These are phyloP conservation scores for Cocos nucifera DNA, from an alignment of 176 grass and related monocot genomes.

Conservation along the genomic window DNA sequence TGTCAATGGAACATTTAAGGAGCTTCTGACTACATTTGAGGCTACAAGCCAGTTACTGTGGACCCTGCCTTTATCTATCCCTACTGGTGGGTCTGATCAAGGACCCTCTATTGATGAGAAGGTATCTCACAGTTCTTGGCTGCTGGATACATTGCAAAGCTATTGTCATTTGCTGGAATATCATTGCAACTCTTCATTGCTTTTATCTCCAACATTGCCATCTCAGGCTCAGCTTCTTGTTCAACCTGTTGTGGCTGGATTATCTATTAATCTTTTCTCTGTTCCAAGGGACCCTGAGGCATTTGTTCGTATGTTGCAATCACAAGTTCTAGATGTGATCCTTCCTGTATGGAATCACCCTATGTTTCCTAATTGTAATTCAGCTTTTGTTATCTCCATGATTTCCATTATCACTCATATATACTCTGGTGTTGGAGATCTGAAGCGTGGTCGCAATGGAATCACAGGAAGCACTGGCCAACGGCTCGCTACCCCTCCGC, in stretches of 20 bases:
- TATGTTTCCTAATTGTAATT: conserved; percentile 49
- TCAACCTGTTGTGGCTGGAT: conserved; percentile 51
- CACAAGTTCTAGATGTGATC: conserved; percentile 66
- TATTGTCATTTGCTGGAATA: conserved; percentile 64
- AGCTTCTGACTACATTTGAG: conserved; percentile 74
- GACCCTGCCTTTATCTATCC: conserved; percentile 45
- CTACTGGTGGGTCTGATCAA: conserved; percentile 16
- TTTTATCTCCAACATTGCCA: conserved; percentile 42
- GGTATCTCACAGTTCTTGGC: conserved; percentile 50
- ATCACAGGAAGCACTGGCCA: conserved; percentile 22
- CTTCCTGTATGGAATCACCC: conserved; percentile 75
- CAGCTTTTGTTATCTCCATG: conserved; percentile 35
- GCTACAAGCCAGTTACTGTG: conserved; percentile 78
- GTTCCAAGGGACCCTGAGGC: conserved; percentile 58
- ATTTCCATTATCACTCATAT: conserved; percentile 53
- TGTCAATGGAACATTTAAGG: conserved; percentile 79
- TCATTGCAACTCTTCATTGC: conserved; percentile 52
- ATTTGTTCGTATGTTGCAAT: conserved; percentile 65
- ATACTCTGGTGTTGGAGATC: conserved; percentile 53
- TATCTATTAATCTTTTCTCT: conserved; percentile 78
- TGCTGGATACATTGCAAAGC: conserved; percentile 68
- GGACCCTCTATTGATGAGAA: conserved; percentile 27
- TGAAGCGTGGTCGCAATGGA: conserved; percentile 30
- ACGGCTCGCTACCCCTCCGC: conserved; percentile 31
- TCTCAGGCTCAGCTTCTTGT: conserved; percentile 69